Evolutionary conservation across 2,329 filamentous ascomycete species (phyloP), one percentile per base, ranked within the genome.

Genomic region (Chaetothyriales sp.): DNA sequence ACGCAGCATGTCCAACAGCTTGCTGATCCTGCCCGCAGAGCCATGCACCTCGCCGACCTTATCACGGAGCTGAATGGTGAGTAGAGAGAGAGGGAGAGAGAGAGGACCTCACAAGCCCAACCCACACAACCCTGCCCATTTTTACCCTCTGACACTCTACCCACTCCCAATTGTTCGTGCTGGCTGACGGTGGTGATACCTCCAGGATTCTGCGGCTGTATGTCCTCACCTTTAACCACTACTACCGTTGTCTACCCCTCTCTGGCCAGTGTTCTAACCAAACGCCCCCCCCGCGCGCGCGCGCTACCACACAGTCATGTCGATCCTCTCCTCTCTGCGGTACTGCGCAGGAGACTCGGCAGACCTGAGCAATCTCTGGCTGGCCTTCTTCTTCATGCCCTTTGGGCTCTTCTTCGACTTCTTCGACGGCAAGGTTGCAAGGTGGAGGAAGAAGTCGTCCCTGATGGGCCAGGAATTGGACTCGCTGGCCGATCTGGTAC

Each of bases 401-500:
- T 86, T 95, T 53, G 89, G 88, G 4, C 74, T 96, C 10, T 95
- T 96, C 73, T 96, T 96, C 67, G 92, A 98, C 68, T 93, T 95
- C 65, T 87, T 96, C 76, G 92, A 98, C 67, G 92, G 92, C 64
- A 92, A 89, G 65, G 89, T 98, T 51, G 92, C 92, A 56, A 77
- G 92, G 58, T 96, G 92, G 92, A 81, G 92, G 66, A 84, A 87
- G 71, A 98, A 95, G 81, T 92, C 86, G 62, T 93, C 86, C 61
- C 74, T 98, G 65, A 96, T 98, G 90, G 92, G 92, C 10, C 90
- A 95, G 68, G 92, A 98, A 69, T 73, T 98, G 51, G 92, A 98
- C 68, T 96, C 90, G 5, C 75, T 98, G 46, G 92, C 92, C 50
- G 92, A 98, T 66, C 67, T 98, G 74, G 88, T 95, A 82, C 25